Conservation (phyloP, 495 filamentous ascomycete species). For the Cercophora newfieldiana region DNA sequence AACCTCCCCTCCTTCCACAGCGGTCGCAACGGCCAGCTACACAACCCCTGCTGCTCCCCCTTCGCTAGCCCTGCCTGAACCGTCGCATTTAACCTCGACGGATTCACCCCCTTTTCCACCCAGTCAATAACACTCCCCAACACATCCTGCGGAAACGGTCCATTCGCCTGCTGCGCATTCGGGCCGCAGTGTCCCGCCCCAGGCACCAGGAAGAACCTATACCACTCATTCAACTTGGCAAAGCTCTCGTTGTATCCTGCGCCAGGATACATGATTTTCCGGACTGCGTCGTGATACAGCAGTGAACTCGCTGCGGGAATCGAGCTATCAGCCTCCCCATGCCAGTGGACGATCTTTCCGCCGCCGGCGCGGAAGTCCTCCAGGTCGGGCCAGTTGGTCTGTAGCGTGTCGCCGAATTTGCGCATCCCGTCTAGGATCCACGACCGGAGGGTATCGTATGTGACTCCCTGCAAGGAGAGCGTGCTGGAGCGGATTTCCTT, state of each 20-base stretch:
- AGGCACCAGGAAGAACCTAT: conserved; percentile 54
- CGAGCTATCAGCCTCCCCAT: conserved; percentile 52
- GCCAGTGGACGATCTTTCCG: conserved; percentile 54
- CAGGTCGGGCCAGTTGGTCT: conserved; percentile 52
- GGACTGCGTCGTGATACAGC: conserved; percentile 52
- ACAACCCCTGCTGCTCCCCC: conserved; percentile 48
- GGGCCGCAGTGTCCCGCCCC: conserved; percentile 52
- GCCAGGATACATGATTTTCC: conserved; percentile 49
- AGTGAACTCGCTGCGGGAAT: conserved; percentile 52
- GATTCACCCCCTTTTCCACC: conserved; percentile 50
- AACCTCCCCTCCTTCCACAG: conserved; percentile 40
- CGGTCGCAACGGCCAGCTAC: conserved; percentile 50
- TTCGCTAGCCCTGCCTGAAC: conserved; percentile 32
- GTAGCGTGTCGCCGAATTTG: conserved; percentile 43
- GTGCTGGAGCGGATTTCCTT: conserved; percentile 35
- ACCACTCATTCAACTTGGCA: conserved; percentile 48
- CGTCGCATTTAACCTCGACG: conserved; percentile 42
- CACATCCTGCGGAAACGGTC: conserved; percentile 47
- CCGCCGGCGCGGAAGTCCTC: conserved; percentile 43
- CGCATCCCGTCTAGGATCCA: conserved; percentile 48
- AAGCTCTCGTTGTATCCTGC: conserved; percentile 39
- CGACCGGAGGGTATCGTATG: conserved; percentile 48
- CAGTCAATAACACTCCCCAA: conserved; percentile 50
- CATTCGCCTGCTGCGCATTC: conserved; percentile 43
- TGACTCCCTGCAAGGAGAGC: conserved; percentile 44